These are phyloP conservation scores for Nelumbo lutea DNA, from an alignment of 164 flowering plant genomes.

Conservation along the genomic window DNA sequence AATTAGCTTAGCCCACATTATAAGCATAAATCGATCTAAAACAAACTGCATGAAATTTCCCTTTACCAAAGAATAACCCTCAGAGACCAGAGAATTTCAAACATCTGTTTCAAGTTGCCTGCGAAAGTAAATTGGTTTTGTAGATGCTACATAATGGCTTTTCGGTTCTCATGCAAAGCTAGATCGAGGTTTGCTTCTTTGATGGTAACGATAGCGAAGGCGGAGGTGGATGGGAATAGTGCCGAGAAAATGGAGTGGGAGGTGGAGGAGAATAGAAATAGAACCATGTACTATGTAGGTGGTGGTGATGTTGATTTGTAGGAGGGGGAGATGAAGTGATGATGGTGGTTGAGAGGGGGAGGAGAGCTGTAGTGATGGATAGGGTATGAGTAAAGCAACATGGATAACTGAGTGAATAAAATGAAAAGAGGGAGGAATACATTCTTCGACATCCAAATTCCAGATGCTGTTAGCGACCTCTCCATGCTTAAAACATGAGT, in stretches of 20 bases:
- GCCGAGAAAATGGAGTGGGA: not conserved
- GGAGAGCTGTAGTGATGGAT: not conserved
- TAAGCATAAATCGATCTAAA: no score
- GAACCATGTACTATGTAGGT: slow-evolving; percentile 2
- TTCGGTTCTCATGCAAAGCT: slow-evolving; percentile 8
- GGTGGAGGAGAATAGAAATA: slow-evolving; percentile 19
- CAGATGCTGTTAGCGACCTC: not conserved
- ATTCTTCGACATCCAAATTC: not conserved
- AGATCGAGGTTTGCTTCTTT: not conserved
- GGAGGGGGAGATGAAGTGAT: not conserved
- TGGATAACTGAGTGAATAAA: not conserved
- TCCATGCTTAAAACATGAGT: not conserved
- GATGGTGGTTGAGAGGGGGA: not conserved
- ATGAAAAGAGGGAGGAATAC: not conserved
- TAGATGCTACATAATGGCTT: no score
- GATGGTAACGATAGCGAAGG: not conserved
- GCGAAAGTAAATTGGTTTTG: no score
- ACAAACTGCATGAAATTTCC: no score
- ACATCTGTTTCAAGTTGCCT: no score
- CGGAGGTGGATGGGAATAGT: not conserved
- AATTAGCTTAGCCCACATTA: no score
- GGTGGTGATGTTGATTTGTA: not conserved
- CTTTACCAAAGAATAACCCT: no score
- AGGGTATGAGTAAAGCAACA: not conserved
- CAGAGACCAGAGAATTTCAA: no score